phyloP scores from a whole-genome alignment of 257 asterid genomes.

The Solanum paucissectum region DNA sequence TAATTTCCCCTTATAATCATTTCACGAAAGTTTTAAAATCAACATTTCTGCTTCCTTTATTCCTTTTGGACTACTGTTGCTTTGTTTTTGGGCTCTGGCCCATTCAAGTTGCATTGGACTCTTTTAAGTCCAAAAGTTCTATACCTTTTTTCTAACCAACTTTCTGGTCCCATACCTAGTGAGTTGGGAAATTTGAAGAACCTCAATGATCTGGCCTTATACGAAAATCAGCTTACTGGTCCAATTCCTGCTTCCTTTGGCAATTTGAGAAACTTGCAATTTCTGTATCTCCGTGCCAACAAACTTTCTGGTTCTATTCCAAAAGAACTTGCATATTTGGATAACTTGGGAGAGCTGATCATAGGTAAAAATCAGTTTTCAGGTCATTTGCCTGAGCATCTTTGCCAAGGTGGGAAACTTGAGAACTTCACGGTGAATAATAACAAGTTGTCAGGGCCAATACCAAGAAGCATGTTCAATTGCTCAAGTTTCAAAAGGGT shows the following conservation, averaged over 20 bases:
- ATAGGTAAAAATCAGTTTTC: background rate
- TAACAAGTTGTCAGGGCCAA: background rate
- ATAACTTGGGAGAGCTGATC: background rate
- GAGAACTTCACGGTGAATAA: background rate
- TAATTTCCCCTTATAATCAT: no score
- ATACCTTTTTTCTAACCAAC: background rate
- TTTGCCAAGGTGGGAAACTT: background rate
- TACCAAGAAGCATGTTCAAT: background rate
- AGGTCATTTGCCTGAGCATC: background rate
- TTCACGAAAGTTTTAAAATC: no score
- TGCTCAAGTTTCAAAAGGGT: background rate
- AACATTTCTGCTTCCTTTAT: no score
- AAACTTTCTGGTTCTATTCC: constrained; percentile 13
- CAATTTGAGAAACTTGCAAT: background rate
- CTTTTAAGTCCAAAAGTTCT: no score
- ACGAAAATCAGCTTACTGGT: constrained; percentile 6
- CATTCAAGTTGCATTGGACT: no score
- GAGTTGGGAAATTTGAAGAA: constrained; percentile 8
- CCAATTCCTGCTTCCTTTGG: constrained; percentile 1
- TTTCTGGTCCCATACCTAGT: constrained; percentile 2
- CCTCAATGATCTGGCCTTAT: background rate
- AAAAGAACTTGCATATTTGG: background rate
- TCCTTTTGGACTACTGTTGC: no score
- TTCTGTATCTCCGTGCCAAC: background rate
- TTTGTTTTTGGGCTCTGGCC: no score